Evolutionary conservation across 805 yeast genomes (phyloP), one percentile per base, ranked within the genome.

Genomic region (Cyberlindnera samutprakarnensis): DNA sequence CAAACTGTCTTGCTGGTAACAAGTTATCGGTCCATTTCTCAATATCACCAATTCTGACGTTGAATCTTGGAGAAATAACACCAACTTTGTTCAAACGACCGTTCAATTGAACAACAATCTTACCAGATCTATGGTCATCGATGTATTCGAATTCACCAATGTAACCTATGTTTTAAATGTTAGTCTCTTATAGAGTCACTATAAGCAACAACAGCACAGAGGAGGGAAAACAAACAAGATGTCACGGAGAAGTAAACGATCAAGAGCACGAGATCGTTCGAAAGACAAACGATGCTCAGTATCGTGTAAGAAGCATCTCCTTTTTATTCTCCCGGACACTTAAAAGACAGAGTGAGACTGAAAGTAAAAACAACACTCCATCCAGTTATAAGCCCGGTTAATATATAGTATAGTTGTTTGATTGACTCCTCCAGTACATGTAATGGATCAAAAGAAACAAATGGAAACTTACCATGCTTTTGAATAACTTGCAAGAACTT

Each of bases 321-420:
- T 31, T 24, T 40, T 33, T 56, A 56, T 57, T 88, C 73, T 88
- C 64, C 95, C 96, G 94, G 82, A 79, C 78, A 80, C 74, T 86
- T 87, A 87, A 86, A 88, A 78, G 95, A 86, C 96, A 81, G 87
- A 78, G 70, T 72, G 94, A 79, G 90, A 87, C 81, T 64, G 78
- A 66, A 61, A 78, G n/a, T n/a, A n/a, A 66, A 61, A 63, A 18
- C 83, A 73, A 64, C 95, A 75, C 63, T 67, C 88, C 94, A 84
- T 85, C 96, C 87, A 88, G 96, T 88, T 87, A 88, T 87, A 94
- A 84, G 78, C 77, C 80, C 95, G 96, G 92, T 88, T 96, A 84
- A 88, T 87, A 57, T 88, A 96, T 62, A 12, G 21, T 10, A 7
- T 19, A 7, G 10, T 19, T 19, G 21, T 19, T 8, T 19, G 7